Evolutionary conservation across 2,329 filamentous ascomycete genomes (phyloP).

Genomic region (Curvularia verruculosa): DNA sequence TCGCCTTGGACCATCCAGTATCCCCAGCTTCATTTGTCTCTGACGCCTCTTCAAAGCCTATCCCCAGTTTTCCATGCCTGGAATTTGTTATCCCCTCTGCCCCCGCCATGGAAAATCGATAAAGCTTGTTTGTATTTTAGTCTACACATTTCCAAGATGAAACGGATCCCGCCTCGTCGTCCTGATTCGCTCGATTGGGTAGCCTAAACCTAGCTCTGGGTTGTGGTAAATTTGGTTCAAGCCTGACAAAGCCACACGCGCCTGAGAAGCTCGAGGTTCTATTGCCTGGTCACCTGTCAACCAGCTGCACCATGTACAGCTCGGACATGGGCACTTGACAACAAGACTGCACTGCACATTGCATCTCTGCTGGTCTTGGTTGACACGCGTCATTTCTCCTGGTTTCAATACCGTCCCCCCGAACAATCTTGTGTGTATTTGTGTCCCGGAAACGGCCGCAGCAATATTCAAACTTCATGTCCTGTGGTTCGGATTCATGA

Average conservation of each 20-base stretch:
- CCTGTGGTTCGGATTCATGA: slow-evolving; percentile 2
- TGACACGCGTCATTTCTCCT: slow-evolving; percentile 9
- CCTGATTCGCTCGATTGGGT: slow-evolving; percentile 11
- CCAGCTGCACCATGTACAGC: slow-evolving; percentile 7
- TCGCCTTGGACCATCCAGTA: slow-evolving; percentile 15
- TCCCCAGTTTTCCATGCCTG: slow-evolving; percentile 24
- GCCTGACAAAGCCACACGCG: slow-evolving; percentile 3
- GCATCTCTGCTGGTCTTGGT: slow-evolving; percentile 5
- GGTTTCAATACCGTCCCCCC: slow-evolving; percentile 1
- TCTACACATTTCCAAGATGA: slow-evolving; percentile 24
- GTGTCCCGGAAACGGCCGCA: background rate
- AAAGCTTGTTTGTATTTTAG: slow-evolving; percentile 39
- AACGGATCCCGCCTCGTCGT: slow-evolving; percentile 23
- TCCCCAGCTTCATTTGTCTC: slow-evolving; percentile 8
- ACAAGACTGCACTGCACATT: slow-evolving; percentile 7
- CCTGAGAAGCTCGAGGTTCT: background rate
- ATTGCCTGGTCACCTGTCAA: slow-evolving; percentile 9
- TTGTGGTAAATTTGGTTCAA: slow-evolving; percentile 5
- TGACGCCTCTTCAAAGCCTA: slow-evolving; percentile 13
- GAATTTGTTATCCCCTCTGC: slow-evolving; percentile 15
- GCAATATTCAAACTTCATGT: slow-evolving; percentile 3
- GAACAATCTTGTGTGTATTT: too few relatives aligned
- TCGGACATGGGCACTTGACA: slow-evolving; percentile 1
- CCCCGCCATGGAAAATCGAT: slow-evolving; percentile 30
- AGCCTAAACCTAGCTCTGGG: slow-evolving; percentile 16